phyloP scores from a whole-genome alignment of 306 rosid genomes.

The Inga laurina region DNA sequence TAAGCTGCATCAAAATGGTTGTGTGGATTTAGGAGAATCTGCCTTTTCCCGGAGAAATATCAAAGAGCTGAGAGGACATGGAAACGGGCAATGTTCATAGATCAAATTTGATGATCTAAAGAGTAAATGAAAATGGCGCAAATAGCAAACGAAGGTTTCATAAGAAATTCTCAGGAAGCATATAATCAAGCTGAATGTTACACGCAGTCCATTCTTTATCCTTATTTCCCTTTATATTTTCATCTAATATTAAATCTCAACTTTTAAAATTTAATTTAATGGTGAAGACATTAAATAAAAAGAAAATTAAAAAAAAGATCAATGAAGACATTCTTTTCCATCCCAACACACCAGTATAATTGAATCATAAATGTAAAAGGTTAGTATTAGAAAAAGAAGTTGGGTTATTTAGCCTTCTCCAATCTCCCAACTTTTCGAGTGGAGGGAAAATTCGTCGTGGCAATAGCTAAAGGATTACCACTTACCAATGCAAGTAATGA shows the following conservation, averaged over 20 bases:
- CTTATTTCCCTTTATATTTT: no score
- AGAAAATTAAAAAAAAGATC: fast-evolving
- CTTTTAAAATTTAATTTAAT: no score
- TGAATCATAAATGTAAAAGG: no score
- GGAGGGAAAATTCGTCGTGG: no score
- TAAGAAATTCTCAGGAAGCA: background rate
- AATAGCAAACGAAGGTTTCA: background rate
- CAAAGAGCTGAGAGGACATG: background rate
- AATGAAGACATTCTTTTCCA: no score
- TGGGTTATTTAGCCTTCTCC: no score
- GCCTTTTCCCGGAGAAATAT: background rate
- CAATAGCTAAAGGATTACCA: background rate
- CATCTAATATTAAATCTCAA: no score
- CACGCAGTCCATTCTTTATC: no score
- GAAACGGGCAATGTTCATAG: background rate
- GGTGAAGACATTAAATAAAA: no score
- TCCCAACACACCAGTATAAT: no score
- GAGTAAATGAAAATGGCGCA: background rate
- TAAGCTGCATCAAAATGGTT: slow-evolving; percentile 4
- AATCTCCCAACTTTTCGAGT: no score
- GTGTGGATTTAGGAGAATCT: slow-evolving; percentile 20
- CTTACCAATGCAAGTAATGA: background rate
- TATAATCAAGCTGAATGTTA: background rate
- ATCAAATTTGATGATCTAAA: slow-evolving; percentile 23
- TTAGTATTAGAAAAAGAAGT: no score